phyloP scores from a whole-genome alignment of 306 rosid species.

The Gastrolobium bilobum region DNA sequence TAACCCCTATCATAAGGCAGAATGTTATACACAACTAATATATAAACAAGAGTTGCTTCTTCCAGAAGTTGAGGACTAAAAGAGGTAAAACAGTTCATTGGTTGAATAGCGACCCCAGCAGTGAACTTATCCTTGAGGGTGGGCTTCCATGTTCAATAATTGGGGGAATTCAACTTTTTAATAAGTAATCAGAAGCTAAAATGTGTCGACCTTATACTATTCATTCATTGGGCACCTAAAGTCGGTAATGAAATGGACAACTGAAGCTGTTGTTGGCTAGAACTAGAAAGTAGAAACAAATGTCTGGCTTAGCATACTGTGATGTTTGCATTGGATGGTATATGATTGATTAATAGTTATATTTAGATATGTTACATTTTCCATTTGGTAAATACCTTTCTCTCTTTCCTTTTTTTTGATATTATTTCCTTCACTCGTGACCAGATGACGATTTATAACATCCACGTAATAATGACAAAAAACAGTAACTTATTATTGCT shows the following conservation, averaged over 20 bases:
- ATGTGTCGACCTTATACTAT: neutral
- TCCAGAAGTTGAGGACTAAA: neutral
- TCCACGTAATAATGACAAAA: neutral
- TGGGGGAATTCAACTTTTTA: neutral
- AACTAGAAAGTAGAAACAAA: neutral
- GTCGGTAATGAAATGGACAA: slow-evolving; percentile 35
- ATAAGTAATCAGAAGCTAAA: slow-evolving; percentile 3
- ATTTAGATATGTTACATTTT: slow-evolving; percentile 30
- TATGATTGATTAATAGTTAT: neutral
- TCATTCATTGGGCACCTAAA: slow-evolving; percentile 18
- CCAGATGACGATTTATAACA: neutral
- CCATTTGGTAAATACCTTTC: neutral
- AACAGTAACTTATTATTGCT: neutral
- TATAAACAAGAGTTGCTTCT: neutral
- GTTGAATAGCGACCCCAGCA: neutral
- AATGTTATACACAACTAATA: too few species aligned
- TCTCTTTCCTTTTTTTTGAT: neutral
- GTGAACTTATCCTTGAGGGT: neutral
- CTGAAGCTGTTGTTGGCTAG: neutral
- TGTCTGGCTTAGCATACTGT: neutral
- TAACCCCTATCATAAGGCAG: too few species aligned
- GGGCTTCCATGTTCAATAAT: slow-evolving; percentile 22
- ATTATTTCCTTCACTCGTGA: neutral
- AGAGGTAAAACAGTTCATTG: neutral
- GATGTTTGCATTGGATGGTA: neutral